Evolutionary conservation across 2,329 filamentous ascomycete species (phyloP), one percentile per base, ranked within the genome.

Genomic region (Biscogniauxia marginata): DNA sequence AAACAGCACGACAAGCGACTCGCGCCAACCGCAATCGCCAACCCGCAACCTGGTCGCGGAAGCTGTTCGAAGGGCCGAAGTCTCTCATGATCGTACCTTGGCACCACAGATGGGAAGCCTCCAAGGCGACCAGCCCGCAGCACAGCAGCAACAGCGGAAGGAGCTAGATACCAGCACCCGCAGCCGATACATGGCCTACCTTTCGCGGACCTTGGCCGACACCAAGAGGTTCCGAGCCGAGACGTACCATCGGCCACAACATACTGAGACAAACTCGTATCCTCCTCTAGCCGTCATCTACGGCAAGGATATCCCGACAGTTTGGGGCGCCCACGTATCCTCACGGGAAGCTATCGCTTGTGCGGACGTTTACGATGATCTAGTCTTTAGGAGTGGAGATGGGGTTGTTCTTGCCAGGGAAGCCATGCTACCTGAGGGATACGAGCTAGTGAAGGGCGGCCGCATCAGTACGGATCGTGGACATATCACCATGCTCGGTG

Each of bases 351-450:
- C 82, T 0, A 96, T 97, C 63, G 83, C 85, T 50, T 84, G 85
- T 58, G 77, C 84, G 0, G 91, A 96, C 71, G 87, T 85, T 0
- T 97, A 96, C 70, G 91, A 96, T 62, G 88, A 96, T 64, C 79
- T 98, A 2, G 84, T 91, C 0, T 97, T 97, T 74, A 88, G 89
- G 0, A 88, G 87, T 20, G 92, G 93, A 2, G 93, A 98, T 69
- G 93, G 93, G 0, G 93, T 98, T 0, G 91, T 93, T 53, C 80
- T 97, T 6, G 90, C 93, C 0, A 85, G 85, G 50, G 90, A 93
- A 59, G 89, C 92, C 0, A 93, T 96, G 90, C 73, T 96, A 46
- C 93, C 93, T 0, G 75, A 83, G 2, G 92, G 92, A 0, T 97
- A 96, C 70, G 80, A 83, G 49, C 78, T 89, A 34, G 90, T 87